Conservation (phyloP, 148 eudicot genomes). For the Tetragonia tetragonoides region DNA sequence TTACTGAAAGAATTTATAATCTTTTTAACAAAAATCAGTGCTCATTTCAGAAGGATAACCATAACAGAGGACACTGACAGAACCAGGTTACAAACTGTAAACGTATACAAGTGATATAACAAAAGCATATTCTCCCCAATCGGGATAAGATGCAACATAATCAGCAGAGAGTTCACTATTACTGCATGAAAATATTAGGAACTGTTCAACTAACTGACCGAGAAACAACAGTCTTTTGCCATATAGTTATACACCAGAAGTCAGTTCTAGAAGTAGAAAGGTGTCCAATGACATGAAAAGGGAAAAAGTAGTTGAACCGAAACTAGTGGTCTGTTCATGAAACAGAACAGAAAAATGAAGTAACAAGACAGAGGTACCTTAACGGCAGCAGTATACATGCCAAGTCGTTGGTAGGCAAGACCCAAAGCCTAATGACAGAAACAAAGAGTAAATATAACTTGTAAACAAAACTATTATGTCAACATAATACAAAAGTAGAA, state of each 20-base stretch:
- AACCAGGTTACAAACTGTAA: no score
- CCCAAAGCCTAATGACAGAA: constrained; percentile 63
- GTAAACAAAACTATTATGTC: not conserved
- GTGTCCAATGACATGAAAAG: not conserved
- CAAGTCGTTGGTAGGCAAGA: constrained; percentile 80
- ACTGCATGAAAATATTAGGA: not conserved
- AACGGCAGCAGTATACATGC: constrained; percentile 94
- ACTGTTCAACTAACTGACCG: not conserved
- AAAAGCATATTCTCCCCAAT: no score
- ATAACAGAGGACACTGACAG: no score
- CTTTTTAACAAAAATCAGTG: no score
- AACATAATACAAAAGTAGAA: not conserved
- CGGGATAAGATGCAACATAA: no score
- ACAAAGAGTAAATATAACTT: constrained; percentile 7
- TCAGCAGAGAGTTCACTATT: no score
- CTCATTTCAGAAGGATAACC: no score
- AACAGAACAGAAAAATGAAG: not conserved
- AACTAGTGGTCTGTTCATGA: not conserved
- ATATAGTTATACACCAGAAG: not conserved
- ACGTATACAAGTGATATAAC: no score
- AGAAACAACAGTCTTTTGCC: not conserved
- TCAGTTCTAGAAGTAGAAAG: not conserved
- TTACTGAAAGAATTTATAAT: not conserved
- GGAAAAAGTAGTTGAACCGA: not conserved
- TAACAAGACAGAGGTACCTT: constrained; percentile 48